phyloP scores from a whole-genome alignment of 768 basidiomycete species.

The Mycena belliarum region DNA sequence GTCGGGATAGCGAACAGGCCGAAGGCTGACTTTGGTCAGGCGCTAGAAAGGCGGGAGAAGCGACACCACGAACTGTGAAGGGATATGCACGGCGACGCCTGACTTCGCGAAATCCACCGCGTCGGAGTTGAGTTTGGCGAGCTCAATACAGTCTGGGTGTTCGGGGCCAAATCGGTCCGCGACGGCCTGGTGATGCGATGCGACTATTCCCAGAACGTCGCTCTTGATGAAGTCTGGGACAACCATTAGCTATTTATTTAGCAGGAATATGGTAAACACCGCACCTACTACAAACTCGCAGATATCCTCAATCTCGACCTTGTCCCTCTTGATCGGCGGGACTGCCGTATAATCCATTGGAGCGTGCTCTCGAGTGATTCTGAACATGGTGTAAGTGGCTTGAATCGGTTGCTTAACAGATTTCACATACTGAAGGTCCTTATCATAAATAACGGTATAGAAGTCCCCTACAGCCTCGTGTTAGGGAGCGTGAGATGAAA shows the following conservation, averaged over 20 bases:
- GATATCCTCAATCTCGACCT: conserved; percentile 12
- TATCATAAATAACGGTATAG: conserved; percentile 21
- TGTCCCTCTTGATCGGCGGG: not conserved
- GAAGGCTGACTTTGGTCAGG: not conserved
- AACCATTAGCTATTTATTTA: not conserved
- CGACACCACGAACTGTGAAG: not conserved
- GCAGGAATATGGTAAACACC: not conserved
- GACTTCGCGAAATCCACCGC: conserved; percentile 22
- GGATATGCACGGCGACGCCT: conserved; percentile 13
- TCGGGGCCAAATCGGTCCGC: conserved; percentile 12
- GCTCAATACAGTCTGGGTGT: conserved; percentile 6
- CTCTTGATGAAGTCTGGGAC: conserved; percentile 14
- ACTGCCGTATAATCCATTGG: conserved; percentile 21
- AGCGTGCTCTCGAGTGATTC: conserved; percentile 10
- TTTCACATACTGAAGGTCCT: conserved; percentile 8
- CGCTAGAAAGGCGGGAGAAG: not conserved
- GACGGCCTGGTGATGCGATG: not conserved
- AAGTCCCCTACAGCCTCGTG: conserved; percentile 13
- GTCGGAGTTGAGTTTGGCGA: conserved; percentile 17
- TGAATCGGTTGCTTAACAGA: no score
- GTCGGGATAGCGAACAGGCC: conserved; percentile 13
- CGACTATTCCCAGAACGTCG: conserved; percentile 17
- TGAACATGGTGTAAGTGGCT: not conserved
- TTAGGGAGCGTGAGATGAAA: not conserved
- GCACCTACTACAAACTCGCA: conserved; percentile 17